Base-by-base conservation (phyloP, 2,329 filamentous ascomycete species). In the Alternaria sp. region DNA sequence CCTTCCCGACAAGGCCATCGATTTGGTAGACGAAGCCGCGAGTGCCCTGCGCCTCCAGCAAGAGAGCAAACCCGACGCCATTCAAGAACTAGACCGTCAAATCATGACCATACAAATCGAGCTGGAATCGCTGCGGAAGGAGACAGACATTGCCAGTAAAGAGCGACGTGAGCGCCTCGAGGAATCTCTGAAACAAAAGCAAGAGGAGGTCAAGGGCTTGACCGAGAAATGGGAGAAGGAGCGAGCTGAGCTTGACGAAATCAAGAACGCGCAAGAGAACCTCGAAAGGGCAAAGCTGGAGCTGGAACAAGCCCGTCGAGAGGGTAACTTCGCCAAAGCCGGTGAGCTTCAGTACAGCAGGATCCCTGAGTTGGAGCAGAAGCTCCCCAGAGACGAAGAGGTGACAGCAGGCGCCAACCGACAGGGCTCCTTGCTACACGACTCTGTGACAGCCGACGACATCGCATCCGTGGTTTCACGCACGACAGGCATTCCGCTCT, bases 31-130 rank as follows among this genome's bases (percentile, higher is more conserved):
- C 68, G 96, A 98, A 81, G 96, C 96, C 10, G 94, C 95, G 1
- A 96, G 92, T 63, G 93, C 93, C 21, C 83, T 98, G 10, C 89
- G 96, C 47, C 82, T 98, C 30, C 95, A 98, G 76, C 96, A 98
- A 80, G 96, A 99, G 80, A 97, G 93, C 72, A 98, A 97, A 73
- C 96, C 96, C 0, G 96, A 98, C 71, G 90, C 95, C 9, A 97
- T 99, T 32, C 93, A 96, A 82, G 89, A 91, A 54, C 87, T 98
- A 2, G 95, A 98, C 73, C 92, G 96, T 65, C 93, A 94, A 74
- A 97, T 98, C 63, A 96, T 97, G 88, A 98, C 95, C 0, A 93
- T 98, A 13, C 95, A 97, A 76, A 98, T 99, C 66, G 95, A 99
- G 78, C 85, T 98, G 1, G 96, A 98, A 77, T 97, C 93, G 65